Evolutionary conservation across 2,329 filamentous ascomycete species (phyloP), one percentile per base, ranked within the genome.

Genomic region (Penicillium glabrum): DNA sequence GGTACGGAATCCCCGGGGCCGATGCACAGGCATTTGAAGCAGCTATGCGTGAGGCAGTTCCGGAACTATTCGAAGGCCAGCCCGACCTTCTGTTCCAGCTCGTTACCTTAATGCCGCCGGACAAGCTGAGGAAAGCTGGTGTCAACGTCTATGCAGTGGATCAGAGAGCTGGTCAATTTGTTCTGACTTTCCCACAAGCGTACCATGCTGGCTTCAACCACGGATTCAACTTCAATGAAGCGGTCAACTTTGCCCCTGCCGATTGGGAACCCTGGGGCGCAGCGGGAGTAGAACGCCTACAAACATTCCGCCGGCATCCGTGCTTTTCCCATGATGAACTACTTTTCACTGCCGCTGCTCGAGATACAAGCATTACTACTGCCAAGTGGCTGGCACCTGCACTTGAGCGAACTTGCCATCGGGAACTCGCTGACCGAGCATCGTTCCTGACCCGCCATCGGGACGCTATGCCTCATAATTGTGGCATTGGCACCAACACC

Each of bases 201-300:
- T 99, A 98, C 67, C 95, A 99, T 72, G 93, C 95, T 6, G 95
- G 95, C 0, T 99, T 99, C 78, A 99, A 99, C 68, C 95, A 99
- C 67, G 95, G 90, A 0, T 99, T 99, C 80, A 99, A 99, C 71
- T 96, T 97, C 75, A 99, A 99, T 66, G 95, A 99, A 73, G 95
- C 95, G 5, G 95, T 99, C 65, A 99, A 99, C 71, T 99, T 99
- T 76, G 95, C 95, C 0, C 95, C 95, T 0, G 83, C 81, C 27
- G 95, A 99, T 67, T 99, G 95, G 95, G 95, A 99, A 69, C 91
- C 92, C 0, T 96, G 87, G 70, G 95, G 95, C 2, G 87, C 93
- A 54, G 83, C 87, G 27, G 93, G 95, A 1, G 93, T 98, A 1
- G 88, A 93, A 67, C 84, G 93, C 62, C 80, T 98, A 29, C 91